Base-by-base conservation (phyloP, 1,284 basidiomycete genomes). In the Trichosporon ovoides region DNA sequence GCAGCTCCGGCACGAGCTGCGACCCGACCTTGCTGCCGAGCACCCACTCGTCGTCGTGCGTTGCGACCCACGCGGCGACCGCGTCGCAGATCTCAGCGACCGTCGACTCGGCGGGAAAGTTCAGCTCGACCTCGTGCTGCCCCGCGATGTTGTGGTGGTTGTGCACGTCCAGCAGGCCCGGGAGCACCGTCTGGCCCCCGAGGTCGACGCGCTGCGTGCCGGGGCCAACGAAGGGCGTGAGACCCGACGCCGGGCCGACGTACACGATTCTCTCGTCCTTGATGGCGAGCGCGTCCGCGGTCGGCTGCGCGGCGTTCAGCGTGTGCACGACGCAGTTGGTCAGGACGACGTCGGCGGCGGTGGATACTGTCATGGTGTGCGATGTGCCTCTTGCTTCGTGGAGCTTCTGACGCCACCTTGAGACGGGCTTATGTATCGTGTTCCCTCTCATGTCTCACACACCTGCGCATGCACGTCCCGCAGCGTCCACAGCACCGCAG, bases 151-250 rank as follows among this genome's bases (percentile, higher is more conserved):
- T 20, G 43, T 55, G 53, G 20, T 55, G 53, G 53, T 55, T 55
- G 43, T 55, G 53, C 43, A 55, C 53, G 40, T 55, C 53, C 53
- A 55, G 37, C 1, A 55, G 53, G 6, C 53, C 53, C 16, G 53
- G 53, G 3, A 55, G 22, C 19, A 55, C 53, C 11, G 40, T 34
- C 14, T n/a, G 14, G 14, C 53, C 53, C 5, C 16, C 43, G 9
- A 48, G 16, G 34, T 55, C 53, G 22, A 55, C n/a, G 2, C 34
- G 19, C 11, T 13, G 19, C 7, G 53, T 55, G 28, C 14, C 18
- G 2, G 34, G 19, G 20, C 40, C 53, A 6, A 12, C n/a, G 40
- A 28, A 55, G 34, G 34, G 10, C 2, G 3, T 19, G 16, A 55
- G 16, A 14, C 46, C 53, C 14, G 53, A 24, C 1, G 40, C 33